Conservation (phyloP, 2,329 filamentous ascomycete genomes). For the Sporothrix inflata region DNA sequence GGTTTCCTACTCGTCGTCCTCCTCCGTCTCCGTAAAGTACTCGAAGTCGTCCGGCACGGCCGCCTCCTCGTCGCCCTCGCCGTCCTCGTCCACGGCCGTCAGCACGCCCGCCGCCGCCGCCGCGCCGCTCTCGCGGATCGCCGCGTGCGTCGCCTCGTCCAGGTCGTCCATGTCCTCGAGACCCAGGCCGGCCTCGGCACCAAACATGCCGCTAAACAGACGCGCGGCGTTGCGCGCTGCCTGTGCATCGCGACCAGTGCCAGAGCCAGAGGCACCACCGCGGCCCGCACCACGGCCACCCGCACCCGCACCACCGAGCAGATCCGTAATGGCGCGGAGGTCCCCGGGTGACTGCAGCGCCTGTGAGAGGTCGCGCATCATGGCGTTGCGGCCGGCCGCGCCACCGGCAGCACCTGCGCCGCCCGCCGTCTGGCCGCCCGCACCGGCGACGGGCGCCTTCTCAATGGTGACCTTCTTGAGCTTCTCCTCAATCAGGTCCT, state of each 20-base stretch:
- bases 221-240: slow-evolving; percentile 32
- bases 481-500: slow-evolving; percentile 86
- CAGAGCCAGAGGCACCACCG: slow-evolving; percentile 29
- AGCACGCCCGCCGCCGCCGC: slow-evolving; percentile 78
- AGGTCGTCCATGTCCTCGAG: slow-evolving; percentile 10
- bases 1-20: slow-evolving; percentile 41
- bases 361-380: slow-evolving; percentile 32
- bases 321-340: slow-evolving; percentile 24
- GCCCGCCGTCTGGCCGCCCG: slow-evolving; percentile 23
- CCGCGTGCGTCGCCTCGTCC: slow-evolving; percentile 32
- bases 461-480: slow-evolving; percentile 77
- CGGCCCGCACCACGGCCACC: slow-evolving; percentile 29
- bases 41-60: slow-evolving; percentile 73
- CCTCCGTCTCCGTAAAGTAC: slow-evolving; percentile 71
- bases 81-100: slow-evolving; percentile 86
- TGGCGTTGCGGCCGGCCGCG: slow-evolving; percentile 28
- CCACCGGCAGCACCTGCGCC: slow-evolving; percentile 29
- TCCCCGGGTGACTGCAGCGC: slow-evolving; percentile 42
- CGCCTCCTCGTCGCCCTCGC: slow-evolving; percentile 73
- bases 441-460: slow-evolving; percentile 59
- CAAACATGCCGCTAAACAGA: slow-evolving; percentile 32
- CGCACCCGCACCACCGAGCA: slow-evolving; percentile 19
- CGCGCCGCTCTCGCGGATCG: slow-evolving; percentile 53
- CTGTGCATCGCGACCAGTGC: not conserved
- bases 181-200: slow-evolving; percentile 6